These are phyloP conservation scores for Mortierella sp. DNA, from an alignment of 371 early-diverging fungal species.

Conservation along the genomic window DNA sequence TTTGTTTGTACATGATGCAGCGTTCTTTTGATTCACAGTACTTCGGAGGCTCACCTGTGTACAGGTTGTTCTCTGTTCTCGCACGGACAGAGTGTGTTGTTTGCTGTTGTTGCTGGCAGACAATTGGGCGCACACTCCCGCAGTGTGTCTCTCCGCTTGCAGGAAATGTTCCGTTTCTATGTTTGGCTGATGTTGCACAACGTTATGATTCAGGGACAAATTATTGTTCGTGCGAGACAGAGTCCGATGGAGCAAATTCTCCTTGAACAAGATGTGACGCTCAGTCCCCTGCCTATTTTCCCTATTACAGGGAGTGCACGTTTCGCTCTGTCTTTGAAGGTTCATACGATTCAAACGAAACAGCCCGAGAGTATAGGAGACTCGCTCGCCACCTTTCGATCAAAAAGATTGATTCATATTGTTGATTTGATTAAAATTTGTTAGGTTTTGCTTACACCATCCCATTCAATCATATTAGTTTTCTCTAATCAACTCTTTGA, in stretches of 20 bases:
- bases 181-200: background rate
- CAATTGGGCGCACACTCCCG: no score
- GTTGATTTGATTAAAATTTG: no score
- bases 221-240: background rate
- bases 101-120: background rate
- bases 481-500: no score
- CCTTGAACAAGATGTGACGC: background rate
- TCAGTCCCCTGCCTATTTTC: background rate
- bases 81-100: background rate
- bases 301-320: background rate
- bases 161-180: background rate
- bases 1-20: background rate
- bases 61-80: background rate
- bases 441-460: no score
- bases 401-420: no score
- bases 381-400: no score
- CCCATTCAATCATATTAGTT: no score
- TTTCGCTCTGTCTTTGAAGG: constrained; percentile 4
- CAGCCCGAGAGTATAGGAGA: no score
- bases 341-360: background rate
- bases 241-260: background rate
- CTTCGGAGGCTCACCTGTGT: background rate
- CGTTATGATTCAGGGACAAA: background rate
- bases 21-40: no score
- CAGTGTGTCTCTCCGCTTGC: background rate